These are phyloP conservation scores for Arctium minus DNA, from an alignment of 129 eudicot species.

Conservation along the genomic window DNA sequence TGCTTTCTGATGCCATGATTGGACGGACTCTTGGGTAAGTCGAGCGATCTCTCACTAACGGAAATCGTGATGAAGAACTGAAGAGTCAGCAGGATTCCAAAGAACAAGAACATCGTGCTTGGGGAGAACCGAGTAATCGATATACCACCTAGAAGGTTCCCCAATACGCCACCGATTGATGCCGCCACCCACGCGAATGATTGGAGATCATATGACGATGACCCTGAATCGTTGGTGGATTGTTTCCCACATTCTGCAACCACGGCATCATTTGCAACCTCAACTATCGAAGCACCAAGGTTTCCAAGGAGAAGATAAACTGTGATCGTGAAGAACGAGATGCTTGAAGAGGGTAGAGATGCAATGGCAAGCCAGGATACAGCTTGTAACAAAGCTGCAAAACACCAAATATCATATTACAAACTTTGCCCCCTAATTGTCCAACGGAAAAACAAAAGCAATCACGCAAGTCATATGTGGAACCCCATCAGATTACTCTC, in stretches of 20 bases:
- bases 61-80: conserved; percentile 59
- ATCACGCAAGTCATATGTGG: not conserved
- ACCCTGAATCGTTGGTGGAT: conserved; percentile 21
- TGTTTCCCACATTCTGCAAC: conserved; percentile 75
- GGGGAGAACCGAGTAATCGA: conserved; percentile 47
- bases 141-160: conserved; percentile 71
- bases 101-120: conserved; percentile 50
- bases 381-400: conserved; percentile 87
- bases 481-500: not conserved
- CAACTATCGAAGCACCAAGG: conserved; percentile 84
- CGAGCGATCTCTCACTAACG: conserved; percentile 51
- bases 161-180: conserved; percentile 74
- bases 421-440: not conserved
- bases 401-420: conserved; percentile 1
- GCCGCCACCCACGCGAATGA: conserved; percentile 91
- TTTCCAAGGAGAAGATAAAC: conserved; percentile 75
- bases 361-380: conserved; percentile 83
- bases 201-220: conserved; percentile 62
- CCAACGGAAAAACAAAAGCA: not conserved
- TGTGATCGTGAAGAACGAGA: conserved; percentile 64
- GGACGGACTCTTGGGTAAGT: conserved; percentile 59
- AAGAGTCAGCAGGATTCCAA: conserved; percentile 49
- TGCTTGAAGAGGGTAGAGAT: conserved; percentile 45
- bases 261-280: conserved; percentile 95
- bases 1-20: conserved; percentile 48